Conservation (phyloP, 129 eudicot species). For the Oenanthe sinensis region DNA sequence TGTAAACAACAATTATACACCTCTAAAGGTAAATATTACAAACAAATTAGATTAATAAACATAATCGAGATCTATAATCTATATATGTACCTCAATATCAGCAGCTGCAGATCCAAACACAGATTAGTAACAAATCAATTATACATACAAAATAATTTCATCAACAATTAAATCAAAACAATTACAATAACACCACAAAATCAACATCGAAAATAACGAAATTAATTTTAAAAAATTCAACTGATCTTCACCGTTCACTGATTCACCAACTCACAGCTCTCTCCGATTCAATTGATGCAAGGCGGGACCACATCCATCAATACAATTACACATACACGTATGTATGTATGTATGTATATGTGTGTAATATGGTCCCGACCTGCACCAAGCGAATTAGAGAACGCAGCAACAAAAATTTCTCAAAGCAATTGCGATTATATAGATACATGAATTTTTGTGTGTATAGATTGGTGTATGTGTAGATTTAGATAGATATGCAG, state of each 20-base stretch:
- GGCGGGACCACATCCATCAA: conserved; percentile 2
- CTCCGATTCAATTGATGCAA: conserved; percentile 16
- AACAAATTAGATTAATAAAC: not conserved
- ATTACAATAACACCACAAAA: not conserved
- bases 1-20: not conserved
- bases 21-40: not conserved
- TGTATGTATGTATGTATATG: not conserved
- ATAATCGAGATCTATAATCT: not conserved
- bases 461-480: not conserved
- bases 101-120: conserved; percentile 1
- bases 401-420: conserved; percentile 26
- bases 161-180: not conserved
- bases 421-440: not conserved
- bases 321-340: not conserved
- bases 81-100: not conserved
- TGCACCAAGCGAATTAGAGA: conserved; percentile 99
- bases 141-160: not conserved
- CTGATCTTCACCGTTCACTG: not conserved
- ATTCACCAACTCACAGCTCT: not conserved
- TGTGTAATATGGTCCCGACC: conserved; percentile 60
- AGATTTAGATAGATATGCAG: not conserved
- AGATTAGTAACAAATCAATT: not conserved
- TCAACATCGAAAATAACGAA: not conserved
- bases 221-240: no score
- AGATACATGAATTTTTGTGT: not conserved